Conservation (phyloP, 768 basidiomycete genomes). For the Fistulinella prunicolor region DNA sequence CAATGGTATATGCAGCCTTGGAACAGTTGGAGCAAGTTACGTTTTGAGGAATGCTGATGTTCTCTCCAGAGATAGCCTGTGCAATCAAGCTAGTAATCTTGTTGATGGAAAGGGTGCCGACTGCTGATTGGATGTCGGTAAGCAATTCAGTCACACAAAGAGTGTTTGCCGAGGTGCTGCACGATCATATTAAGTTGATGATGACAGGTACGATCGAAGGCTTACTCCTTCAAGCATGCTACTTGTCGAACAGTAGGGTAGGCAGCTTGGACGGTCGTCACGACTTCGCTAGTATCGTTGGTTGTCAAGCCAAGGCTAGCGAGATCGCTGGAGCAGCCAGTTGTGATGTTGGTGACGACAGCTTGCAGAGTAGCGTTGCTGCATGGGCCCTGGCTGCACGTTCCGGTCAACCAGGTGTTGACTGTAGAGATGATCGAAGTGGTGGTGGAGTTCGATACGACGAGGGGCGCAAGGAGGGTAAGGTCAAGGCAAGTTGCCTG, state of each 20-base stretch:
- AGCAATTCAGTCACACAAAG: conserved; percentile 61
- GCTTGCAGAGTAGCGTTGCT: conserved; percentile 56
- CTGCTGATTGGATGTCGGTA: conserved; percentile 44
- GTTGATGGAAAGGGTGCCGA: conserved; percentile 18
- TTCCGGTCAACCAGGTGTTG: conserved; percentile 56
- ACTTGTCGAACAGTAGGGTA: conserved; percentile 60
- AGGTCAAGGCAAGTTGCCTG: conserved; percentile 42
- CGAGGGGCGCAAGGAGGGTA: conserved; percentile 29
- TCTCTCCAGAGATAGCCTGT: conserved; percentile 4
- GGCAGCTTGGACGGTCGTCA: conserved; percentile 42
- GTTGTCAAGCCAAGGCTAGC: conserved; percentile 21
- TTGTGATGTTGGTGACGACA: conserved; percentile 52
- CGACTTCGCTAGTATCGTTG: conserved; percentile 22
- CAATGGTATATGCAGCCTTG: conserved; percentile 49
- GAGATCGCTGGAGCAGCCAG: conserved; percentile 47
- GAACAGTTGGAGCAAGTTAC: conserved; percentile 52
- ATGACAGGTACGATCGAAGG: neutral
- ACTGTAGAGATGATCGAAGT: conserved; percentile 42
- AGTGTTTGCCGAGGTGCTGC: conserved; percentile 36
- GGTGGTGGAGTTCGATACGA: conserved; percentile 18
- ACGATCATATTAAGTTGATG: neutral
- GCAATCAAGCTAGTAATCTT: conserved; percentile 17
- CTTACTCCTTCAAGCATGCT: conserved; percentile 65
- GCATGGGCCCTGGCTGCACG: conserved; percentile 54
- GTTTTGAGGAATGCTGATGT: conserved; percentile 29